Base-by-base conservation (phyloP, 345 rosid genomes). In the Aquilaria malaccensis region DNA sequence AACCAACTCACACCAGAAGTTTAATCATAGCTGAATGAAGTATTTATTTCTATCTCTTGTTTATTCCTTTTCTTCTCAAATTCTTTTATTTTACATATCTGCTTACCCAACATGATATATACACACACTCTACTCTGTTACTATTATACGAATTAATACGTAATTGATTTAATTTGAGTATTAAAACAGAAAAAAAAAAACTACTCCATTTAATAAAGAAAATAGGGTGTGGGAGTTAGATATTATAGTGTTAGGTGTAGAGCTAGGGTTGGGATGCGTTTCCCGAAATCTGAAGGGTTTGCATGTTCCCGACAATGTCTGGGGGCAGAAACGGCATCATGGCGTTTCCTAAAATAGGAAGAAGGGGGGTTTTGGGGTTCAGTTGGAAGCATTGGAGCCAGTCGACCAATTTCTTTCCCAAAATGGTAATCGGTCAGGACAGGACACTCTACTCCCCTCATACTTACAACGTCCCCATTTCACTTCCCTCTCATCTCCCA, bases 241-340 rank as follows among this genome's bases (percentile, higher is more conserved):
- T 22, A 22, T 56, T 45, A 1, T 22, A 11, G 14, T 45, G 9
- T 13, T 37, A 30, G 1, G 56, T 45, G 32, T 11, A 64, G 31
- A 70, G 54, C 60, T 37, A 37, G 43, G 43, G 43, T 62, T 67
- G 56, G 61, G 80, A 74, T 73, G 71, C 67, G 61, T 61, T 84
- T 79, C 69, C 86, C 78, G 69, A 76, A 79, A 83, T 53, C 89
- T 73, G 82, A 85, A 2, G 43, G 77, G 73, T 75, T 83, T 83
- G 87, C 91, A 79, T 83, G 95, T 83, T 87, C 89, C 95, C 89
- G 83, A 87, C 89, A 83, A 62, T 64, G 82, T 82, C 73, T 76
- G 83, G 79, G 74, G 70, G 83, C 74, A 37, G 66, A 85, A 81
- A 79, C 78, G 81, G 81, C 13, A 85, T 85, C 84, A 85, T 87